Base-by-base conservation (phyloP, 2,329 filamentous ascomycete species). In the Fusarium sublunatum region DNA sequence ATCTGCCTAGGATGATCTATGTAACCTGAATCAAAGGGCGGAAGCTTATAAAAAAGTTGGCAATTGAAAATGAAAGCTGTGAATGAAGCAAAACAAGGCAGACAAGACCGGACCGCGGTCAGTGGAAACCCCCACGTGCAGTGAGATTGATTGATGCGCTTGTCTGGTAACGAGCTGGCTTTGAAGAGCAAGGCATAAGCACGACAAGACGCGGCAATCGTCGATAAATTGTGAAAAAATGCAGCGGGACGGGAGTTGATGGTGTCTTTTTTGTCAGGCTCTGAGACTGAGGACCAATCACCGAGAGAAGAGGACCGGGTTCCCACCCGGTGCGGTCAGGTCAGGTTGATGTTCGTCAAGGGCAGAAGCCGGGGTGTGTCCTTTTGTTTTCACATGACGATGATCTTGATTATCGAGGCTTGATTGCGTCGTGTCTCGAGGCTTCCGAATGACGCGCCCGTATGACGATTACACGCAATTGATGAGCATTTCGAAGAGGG, bases 281-380 rank as follows among this genome's bases (percentile, higher is more conserved):
- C n/a, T 58, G 48, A 46, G 34, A 39, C 38, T 26, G 19, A 34
- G 45, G 36, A 13, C 66, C 55, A 67, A 63, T 63, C 46, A 53
- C 38, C 35, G 31, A 42, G 28, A 6, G 3, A 15, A 32, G 22
- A 19, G 60, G 46, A 61, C 64, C 66, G 64, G 64, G 57, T 66
- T 42, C 22, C 9, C 46, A 64, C 54, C 66, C 61, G 64, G 64
- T 68, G 58, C 54, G 41, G 61, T 53, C 65, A 53, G 49, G 53
- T 50, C 53, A 55, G 19, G 58, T 51, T 48, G 51, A 55, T 19
- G 19, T 19, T 19, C 19, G 19, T 19, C 19, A 28, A 50, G 41
- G 43, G 52, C 47, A 53, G 52, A 43, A 59, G 62, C 50, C 60
- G 51, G 63, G 49, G 38, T 42, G 36, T 32, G 36, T 47, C 9